Evolutionary conservation across 2,329 filamentous ascomycete genomes (phyloP).

Genomic region (Iodosphaeria phyllophila): DNA sequence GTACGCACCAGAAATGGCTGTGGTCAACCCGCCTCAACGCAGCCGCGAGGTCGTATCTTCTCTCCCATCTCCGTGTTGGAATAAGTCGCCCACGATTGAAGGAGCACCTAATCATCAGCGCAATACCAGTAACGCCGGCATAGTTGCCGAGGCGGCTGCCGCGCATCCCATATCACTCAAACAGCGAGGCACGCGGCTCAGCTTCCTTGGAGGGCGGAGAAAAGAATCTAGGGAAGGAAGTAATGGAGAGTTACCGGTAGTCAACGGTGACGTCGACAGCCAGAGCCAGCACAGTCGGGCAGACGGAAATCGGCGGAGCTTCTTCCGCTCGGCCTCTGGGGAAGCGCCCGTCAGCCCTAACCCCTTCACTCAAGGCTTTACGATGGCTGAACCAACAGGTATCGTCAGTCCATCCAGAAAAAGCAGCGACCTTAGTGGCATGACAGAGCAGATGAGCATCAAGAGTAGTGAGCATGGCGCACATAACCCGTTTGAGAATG

Average conservation of each 20-base stretch:
- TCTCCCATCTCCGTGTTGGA: conserved; percentile 22
- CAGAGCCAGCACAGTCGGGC: conserved; percentile 16
- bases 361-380: conserved; percentile 5
- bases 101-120: conserved; percentile 6
- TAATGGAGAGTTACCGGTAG: conserved; percentile 2
- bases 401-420: conserved; percentile 8
- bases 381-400: conserved; percentile 7
- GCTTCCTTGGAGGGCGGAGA: conserved; percentile 35
- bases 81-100: conserved; percentile 14
- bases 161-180: conserved; percentile 30
- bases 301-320: conserved; percentile 21
- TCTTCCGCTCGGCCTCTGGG: conserved; percentile 22
- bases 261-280: conserved; percentile 13
- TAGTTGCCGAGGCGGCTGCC: conserved; percentile 29
- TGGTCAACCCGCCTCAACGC: conserved; percentile 34
- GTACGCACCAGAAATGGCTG: conserved; percentile 46
- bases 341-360: conserved; percentile 10
- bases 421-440: conserved; percentile 12
- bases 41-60: conserved; percentile 19
- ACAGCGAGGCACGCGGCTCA: conserved; percentile 33
- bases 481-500: conserved; percentile 37
- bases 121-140: conserved; percentile 10
- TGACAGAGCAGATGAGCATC: conserved; percentile 11
- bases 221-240: conserved; percentile 18
- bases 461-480: conserved; percentile 17